Base-by-base conservation (phyloP, 805 yeast species). In the Metschnikowia henanensis region DNA sequence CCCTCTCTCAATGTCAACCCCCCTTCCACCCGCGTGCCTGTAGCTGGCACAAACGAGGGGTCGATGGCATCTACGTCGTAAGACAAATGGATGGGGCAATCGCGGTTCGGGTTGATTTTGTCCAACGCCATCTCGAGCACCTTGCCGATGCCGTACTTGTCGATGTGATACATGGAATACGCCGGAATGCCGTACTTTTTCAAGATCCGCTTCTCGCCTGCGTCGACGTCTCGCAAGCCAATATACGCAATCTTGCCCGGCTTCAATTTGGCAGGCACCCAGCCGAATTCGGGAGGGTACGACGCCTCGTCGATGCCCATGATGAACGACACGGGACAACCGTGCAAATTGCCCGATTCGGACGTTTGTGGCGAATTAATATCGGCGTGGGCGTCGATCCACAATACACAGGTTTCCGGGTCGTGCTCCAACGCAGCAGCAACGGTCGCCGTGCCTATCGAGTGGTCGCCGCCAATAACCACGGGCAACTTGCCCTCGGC, bases 311-410 rank as follows among this genome's bases (percentile, higher is more conserved):
- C 88, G 41, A 91, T 70, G 2, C 97, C 97, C 79, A 90, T 73
- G 44, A 92, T 72, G 61, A 94, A 94, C 3, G 96, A 80, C 28
- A 92, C 89, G 2, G 99, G 99, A 64, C 97, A 91, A 5, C 99
- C 99, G 64, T 92, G 99, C 56, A 92, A 73, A 65, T 92, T 94
- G 32, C 98, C 98, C 6, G 92, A 81, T 22, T 77, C 84, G 2
- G 97, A 83, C 7, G 89, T 80, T 28, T 74, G 72, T 9, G 96
- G 87, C 1, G 97, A 85, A 72, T 94, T 94, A 62, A 94, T 84
- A 64, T 92, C 99, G 16, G 98, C 97, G 64, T 92, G 99, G 0
- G 99, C 99, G 67, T 92, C 99, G 56, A 92, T 84, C 99, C 99
- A 92, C 50, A 92, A 62, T 30, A 92, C 73, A 58, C 96, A 90